Percentiles rank a stretch among this genome's conserved stretches.
Evolutionary conservation across 495 filamentous ascomycete species (phyloP).

Genomic region (Aspergillus avenaceus): DNA sequence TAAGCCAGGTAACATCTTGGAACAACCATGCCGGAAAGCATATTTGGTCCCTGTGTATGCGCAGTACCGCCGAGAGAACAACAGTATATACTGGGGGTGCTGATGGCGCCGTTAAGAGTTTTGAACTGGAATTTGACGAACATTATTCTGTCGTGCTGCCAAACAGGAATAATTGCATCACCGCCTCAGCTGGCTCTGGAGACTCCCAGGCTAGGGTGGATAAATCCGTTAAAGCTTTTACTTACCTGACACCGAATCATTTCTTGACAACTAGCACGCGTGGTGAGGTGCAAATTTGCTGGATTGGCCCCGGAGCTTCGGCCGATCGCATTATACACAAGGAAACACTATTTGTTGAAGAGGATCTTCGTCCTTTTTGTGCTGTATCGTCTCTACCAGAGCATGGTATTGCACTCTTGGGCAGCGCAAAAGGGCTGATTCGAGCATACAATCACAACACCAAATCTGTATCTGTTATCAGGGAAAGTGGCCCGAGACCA

Average conservation of each 20-base stretch:
- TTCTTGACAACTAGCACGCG: conserved; percentile 56
- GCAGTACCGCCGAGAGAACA: conserved; percentile 16
- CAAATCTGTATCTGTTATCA: conserved; percentile 23
- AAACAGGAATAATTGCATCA: conserved; percentile 9
- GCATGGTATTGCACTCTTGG: conserved; percentile 34
- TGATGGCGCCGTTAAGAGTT: conserved; percentile 60
- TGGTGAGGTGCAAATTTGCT: conserved; percentile 57
- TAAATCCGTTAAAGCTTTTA: conserved; percentile 49
- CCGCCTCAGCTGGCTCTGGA: conserved; percentile 1
- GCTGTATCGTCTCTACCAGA: conserved; percentile 24
- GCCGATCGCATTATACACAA: conserved; percentile 17
- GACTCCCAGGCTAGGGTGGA: conserved; percentile 9
- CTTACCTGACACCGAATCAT: conserved; percentile 53
- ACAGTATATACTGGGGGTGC: conserved; percentile 78
- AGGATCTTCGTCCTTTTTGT: conserved; percentile 29
- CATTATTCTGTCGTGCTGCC: conserved; percentile 9
- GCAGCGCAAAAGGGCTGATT: conserved; percentile 26
- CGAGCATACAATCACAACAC: conserved; percentile 33
- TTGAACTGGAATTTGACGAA: conserved; percentile 12
- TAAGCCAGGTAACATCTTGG: conserved; percentile 50
- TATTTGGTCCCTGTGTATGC: conserved; percentile 72
- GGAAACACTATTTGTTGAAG: conserved; percentile 27
- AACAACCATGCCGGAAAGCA: conserved; percentile 79
- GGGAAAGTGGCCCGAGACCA: conserved; percentile 21
- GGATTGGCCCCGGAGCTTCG: conserved; percentile 8